Percentiles rank a stretch among this genome's conserved stretches.
phyloP scores from a whole-genome alignment of 345 rosid genomes.

The Eucalyptus sideroxylon region DNA sequence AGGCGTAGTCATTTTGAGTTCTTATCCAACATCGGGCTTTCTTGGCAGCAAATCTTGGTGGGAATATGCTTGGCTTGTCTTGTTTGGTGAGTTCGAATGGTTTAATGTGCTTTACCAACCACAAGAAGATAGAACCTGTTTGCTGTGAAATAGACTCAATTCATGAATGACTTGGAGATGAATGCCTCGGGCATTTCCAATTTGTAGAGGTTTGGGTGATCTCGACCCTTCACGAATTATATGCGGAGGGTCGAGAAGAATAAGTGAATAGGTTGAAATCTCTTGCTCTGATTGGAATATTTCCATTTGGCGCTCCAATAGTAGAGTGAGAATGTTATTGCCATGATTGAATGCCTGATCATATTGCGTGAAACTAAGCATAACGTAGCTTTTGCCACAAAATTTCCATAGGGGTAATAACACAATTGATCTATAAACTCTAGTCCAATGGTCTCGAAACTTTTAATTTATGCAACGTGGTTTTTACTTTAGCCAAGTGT shows the following conservation, averaged over 20 bases:
- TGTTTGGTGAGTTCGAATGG: neutral
- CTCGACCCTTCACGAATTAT: neutral
- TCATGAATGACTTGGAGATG: neutral
- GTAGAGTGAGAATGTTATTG: neutral
- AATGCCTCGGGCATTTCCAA: neutral
- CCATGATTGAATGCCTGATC: neutral
- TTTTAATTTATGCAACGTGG: neutral
- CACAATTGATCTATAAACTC: neutral
- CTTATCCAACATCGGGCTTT: neutral
- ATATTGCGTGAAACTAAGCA: neutral
- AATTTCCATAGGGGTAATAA: neutral
- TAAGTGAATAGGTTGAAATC: neutral
- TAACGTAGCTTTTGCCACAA: neutral
- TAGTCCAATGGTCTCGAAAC: neutral
- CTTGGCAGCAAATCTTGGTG: neutral
- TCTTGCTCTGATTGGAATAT: neutral
- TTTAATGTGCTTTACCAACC: neutral
- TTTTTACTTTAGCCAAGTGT: neutral
- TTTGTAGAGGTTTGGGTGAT: neutral
- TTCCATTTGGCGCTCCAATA: neutral
- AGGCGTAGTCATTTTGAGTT: neutral
- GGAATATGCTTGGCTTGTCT: neutral
- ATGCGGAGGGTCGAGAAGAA: neutral
- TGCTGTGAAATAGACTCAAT: neutral
- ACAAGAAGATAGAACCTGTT: neutral